phyloP scores from a whole-genome alignment of 208 protist genomes.

The Leishmania amazonensis region DNA sequence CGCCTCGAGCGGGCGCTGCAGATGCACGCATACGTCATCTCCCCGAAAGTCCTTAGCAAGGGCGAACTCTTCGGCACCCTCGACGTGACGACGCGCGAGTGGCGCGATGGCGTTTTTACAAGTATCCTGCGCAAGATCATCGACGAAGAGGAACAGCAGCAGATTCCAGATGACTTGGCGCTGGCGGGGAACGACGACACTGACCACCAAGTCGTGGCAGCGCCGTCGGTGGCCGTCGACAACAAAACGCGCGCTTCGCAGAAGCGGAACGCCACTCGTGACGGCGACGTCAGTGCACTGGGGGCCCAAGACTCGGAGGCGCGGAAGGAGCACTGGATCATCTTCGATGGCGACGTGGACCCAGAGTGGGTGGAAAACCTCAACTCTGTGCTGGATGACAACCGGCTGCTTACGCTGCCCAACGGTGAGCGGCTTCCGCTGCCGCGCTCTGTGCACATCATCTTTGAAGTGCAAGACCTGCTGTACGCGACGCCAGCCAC shows the following conservation, averaged over 20 bases:
- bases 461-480: slow-evolving; percentile 99
- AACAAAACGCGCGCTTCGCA: neutral
- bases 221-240: neutral
- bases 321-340: slow-evolving; percentile 96
- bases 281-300: neutral
- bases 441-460: slow-evolving; percentile 96
- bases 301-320: neutral
- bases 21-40: slow-evolving; percentile 95
- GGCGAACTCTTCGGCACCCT: slow-evolving; percentile 98
- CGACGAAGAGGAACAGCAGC: slow-evolving; percentile 80
- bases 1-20: slow-evolving; percentile 64
- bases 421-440: slow-evolving; percentile 99
- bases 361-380: slow-evolving; percentile 99
- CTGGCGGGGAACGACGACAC: slow-evolving; percentile 17
- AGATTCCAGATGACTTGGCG: slow-evolving; percentile 44
- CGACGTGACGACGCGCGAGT: slow-evolving; percentile 98
- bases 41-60: slow-evolving; percentile 99
- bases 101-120: slow-evolving; percentile 99
- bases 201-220: neutral
- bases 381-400: slow-evolving; percentile 99
- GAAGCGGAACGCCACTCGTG: neutral
- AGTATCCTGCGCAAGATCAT: slow-evolving; percentile 96
- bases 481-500: slow-evolving; percentile 98
- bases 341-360: slow-evolving; percentile 99
- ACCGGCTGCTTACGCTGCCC: slow-evolving; percentile 99